Conservation (phyloP, 257 asterid genomes). For the Mentha longifolia region DNA sequence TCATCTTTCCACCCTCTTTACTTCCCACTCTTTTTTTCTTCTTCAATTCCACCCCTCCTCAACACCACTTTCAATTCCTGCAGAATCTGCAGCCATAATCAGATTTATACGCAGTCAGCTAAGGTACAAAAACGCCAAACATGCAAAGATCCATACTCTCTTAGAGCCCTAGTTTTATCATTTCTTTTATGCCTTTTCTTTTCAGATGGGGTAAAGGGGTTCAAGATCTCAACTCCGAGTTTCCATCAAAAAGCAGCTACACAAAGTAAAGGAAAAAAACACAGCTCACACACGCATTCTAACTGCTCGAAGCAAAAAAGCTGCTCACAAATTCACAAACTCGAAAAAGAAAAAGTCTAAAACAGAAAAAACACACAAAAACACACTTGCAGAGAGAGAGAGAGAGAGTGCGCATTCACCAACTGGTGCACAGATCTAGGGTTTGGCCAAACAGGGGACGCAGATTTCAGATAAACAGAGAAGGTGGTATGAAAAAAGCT, state of each 20-base stretch:
- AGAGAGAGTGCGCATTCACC: conserved; percentile 51
- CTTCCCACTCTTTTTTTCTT: conserved; percentile 12
- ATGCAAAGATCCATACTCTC: conserved; percentile 31
- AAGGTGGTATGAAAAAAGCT: conserved; percentile 32
- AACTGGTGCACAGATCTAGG: conserved; percentile 90
- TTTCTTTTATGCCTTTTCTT: conserved; percentile 8
- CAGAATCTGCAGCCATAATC: conserved; percentile 54
- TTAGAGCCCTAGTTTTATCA: background rate
- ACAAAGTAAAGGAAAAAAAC: conserved; percentile 12
- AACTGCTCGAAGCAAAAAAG: conserved; percentile 36
- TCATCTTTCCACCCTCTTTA: conserved; percentile 46
- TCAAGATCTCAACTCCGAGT: conserved; percentile 27
- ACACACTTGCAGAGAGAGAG: conserved; percentile 34
- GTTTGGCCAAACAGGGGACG: conserved; percentile 72
- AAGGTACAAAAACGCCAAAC: conserved; percentile 25
- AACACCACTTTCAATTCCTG: conserved; percentile 35
- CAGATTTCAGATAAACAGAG: conserved; percentile 33
- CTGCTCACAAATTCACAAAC: conserved; percentile 39
- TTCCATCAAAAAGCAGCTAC: conserved; percentile 34
- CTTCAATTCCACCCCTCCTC: conserved; percentile 32
- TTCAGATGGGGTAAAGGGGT: conserved; percentile 13
- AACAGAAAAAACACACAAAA: conserved; percentile 32
- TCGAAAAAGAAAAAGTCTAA: background rate
- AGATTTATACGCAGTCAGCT: conserved; percentile 35
- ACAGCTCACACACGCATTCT: conserved; percentile 33